Percentiles rank a stretch among this genome's conserved stretches.
phyloP scores from a whole-genome alignment of 441 rosid species.

The Erysimum pusillum region DNA sequence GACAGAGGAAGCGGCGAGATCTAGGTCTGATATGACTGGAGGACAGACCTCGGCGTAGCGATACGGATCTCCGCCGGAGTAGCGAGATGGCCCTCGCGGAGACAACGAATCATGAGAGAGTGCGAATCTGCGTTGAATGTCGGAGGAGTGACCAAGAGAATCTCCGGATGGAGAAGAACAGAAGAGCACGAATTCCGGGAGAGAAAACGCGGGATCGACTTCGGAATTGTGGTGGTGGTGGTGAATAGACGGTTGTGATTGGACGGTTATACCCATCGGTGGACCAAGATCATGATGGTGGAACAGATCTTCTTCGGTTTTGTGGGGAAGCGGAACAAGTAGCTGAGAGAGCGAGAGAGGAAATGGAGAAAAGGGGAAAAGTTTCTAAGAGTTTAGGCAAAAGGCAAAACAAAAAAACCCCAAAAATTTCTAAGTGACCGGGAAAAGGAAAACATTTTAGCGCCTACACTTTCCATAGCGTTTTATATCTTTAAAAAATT shows the following conservation, averaged over 20 bases:
- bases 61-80: conserved; percentile 89
- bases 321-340: too few species aligned
- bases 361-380: too few species aligned
- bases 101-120: conserved; percentile 91
- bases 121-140: conserved; percentile 90
- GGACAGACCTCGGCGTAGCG: conserved; percentile 83
- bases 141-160: conserved; percentile 69
- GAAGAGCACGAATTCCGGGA: conserved; percentile 79
- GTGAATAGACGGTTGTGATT: conserved; percentile 53
- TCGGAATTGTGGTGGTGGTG: conserved; percentile 53
- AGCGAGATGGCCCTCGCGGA: conserved; percentile 83
- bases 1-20: too few species aligned
- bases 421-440: too few species aligned
- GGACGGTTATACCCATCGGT: conserved; percentile 48
- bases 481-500: too few species aligned
- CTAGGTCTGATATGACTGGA: too few species aligned
- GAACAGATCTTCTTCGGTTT: conserved; percentile 82
- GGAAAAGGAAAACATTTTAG: too few species aligned
- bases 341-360: too few species aligned
- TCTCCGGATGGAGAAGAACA: conserved; percentile 74
- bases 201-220: conserved; percentile 55
- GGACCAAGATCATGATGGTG: conserved; percentile 65
- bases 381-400: too few species aligned
- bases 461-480: too few species aligned
- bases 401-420: too few species aligned